Conservation (phyloP, 495 filamentous ascomycete species). For the Immersiella caudata region DNA sequence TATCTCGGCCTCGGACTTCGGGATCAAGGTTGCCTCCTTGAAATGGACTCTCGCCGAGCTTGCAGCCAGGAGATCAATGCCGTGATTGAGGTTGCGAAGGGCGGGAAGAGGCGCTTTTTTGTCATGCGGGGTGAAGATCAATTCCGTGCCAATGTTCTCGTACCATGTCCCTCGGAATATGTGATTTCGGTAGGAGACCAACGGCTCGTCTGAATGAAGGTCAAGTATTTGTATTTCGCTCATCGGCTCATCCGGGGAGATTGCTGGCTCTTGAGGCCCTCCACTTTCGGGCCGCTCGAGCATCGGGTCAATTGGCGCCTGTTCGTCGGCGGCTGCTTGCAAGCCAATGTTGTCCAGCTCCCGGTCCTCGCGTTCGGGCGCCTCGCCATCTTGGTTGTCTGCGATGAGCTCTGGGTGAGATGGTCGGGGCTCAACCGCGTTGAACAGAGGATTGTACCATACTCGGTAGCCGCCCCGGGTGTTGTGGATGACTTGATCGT, state of each 20-base stretch:
- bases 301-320: slow-evolving; percentile 25
- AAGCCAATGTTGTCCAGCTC: slow-evolving; percentile 32
- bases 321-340: slow-evolving; percentile 18
- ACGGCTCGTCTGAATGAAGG: slow-evolving; percentile 69
- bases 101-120: slow-evolving; percentile 41
- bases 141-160: slow-evolving; percentile 76
- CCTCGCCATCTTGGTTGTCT: slow-evolving; percentile 36
- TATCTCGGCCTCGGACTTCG: slow-evolving; percentile 14
- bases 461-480: slow-evolving; percentile 38
- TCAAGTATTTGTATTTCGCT: slow-evolving; percentile 75
- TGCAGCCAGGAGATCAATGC: slow-evolving; percentile 65
- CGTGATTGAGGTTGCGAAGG: slow-evolving; percentile 48
- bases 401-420: slow-evolving; percentile 27
- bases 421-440: slow-evolving; percentile 27
- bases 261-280: not conserved
- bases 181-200: slow-evolving; percentile 73
- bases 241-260: slow-evolving; percentile 9
- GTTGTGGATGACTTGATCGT: slow-evolving; percentile 35
- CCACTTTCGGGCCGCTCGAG: slow-evolving; percentile 17
- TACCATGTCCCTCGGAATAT: slow-evolving; percentile 78
- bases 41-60: slow-evolving; percentile 54
- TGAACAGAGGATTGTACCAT: slow-evolving; percentile 43
- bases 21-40: slow-evolving; percentile 31
- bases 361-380: slow-evolving; percentile 34
- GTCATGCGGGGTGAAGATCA: slow-evolving; percentile 65